Conservation (phyloP, 2,329 filamentous ascomycete species). For the Aspergillus neoniger region DNA sequence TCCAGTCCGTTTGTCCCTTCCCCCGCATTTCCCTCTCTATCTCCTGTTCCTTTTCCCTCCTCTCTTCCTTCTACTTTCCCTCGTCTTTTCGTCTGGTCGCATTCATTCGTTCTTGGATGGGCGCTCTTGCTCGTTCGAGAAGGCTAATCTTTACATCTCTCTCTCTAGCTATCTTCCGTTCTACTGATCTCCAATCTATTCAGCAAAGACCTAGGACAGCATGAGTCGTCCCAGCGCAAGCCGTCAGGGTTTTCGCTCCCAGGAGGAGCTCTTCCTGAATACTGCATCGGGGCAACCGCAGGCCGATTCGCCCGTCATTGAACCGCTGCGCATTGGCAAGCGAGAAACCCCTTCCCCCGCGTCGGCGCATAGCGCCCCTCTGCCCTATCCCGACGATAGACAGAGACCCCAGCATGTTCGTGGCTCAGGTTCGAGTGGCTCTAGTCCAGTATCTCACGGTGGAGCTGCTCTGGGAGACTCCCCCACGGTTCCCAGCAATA, state of each 20-base stretch:
- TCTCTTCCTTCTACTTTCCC: too few species aligned
- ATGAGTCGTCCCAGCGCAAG: constrained; percentile 50
- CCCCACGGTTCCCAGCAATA: constrained; percentile 24
- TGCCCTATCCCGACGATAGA: constrained; percentile 73
- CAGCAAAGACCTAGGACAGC: constrained; percentile 11
- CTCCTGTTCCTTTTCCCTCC: neutral
- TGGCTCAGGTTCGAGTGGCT: constrained; percentile 32
- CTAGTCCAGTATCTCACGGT: constrained; percentile 29
- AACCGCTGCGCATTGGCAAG: constrained; percentile 83
- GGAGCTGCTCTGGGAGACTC: constrained; percentile 25
- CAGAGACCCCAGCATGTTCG: constrained; percentile 40
- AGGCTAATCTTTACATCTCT: neutral
- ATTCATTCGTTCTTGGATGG: neutral
- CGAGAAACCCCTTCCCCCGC: constrained; percentile 65
- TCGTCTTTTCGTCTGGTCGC: neutral
- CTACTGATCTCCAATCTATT: neutral
- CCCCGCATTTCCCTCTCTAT: constrained; percentile 8
- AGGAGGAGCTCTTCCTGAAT: constrained; percentile 76
- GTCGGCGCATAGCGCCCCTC: constrained; percentile 52
- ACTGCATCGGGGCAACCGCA: constrained; percentile 34
- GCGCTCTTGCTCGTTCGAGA: neutral
- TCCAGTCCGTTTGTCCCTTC: constrained; percentile 9
- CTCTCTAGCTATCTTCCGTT: neutral
- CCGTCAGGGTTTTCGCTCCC: constrained; percentile 68
- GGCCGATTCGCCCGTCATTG: constrained; percentile 73